Base-by-base conservation (phyloP, 768 basidiomycete genomes). In the Phlebiopsis gigantea region DNA sequence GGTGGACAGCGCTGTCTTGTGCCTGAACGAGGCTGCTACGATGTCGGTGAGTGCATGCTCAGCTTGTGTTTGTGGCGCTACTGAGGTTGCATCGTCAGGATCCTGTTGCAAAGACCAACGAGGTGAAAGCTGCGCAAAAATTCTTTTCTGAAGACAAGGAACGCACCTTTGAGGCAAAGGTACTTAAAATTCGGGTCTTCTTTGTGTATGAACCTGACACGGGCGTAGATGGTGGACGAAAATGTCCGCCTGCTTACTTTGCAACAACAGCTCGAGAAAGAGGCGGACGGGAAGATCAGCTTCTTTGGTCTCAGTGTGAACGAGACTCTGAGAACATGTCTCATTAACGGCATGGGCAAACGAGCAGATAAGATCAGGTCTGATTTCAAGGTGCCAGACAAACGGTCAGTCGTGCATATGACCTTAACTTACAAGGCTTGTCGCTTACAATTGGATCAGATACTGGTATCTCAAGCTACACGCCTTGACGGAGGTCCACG, bases 61-160 rank as follows among this genome's bases (percentile, higher is more conserved):
- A 1, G 17, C 22, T 6, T 19, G 21, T 17, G 34, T 17, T 39
- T 15, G 29, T 46, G 7, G 7, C 17, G 41, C 24, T 12, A 24
- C 30, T 34, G 52, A 39, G 31, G 2, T 61, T 29, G 15, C 26
- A 30, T 31, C 24, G 8, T 7, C 21, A 97, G 93, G 89, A 94
- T 69, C 83, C 85, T 45, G 63, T 75, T 15, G 81, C 91, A 2
- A 85, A 82, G 65, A 77, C 94, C 34, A 75, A 79, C 0, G 80
- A 85, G 15, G 81, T 96, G 54, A 87, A 87, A 66, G 78, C 83
- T 17, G 93, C 95, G 1, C 89, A 92, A 58, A 98, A 94, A 67
- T 93, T 90, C 71, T 94, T 98, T 66, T 87, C 85, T 0, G 94
- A 99, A 67, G 93, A 98, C 67, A 98, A 94, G 69, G 94, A 98